Evolutionary conservation across 805 yeast genomes (phyloP).

Genomic region (Candida ficus): DNA sequence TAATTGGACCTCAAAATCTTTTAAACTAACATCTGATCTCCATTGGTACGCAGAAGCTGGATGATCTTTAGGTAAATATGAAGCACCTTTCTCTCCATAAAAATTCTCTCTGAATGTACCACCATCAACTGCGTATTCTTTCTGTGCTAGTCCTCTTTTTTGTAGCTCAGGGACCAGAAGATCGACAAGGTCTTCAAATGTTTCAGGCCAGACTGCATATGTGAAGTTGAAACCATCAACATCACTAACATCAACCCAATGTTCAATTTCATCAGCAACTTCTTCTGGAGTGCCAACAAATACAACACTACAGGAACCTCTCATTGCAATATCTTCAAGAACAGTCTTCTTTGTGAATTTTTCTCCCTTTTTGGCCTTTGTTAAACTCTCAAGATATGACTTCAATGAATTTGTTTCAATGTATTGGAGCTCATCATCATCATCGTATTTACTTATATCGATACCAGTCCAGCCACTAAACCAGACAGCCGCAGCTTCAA

Average conservation of each 20-base stretch:
- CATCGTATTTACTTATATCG: slow-evolving; percentile 36
- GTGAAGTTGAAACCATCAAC: slow-evolving; percentile 40
- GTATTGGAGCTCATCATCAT: too few species aligned
- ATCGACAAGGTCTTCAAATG: slow-evolving; percentile 35
- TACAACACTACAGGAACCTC: not conserved
- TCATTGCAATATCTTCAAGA: too few species aligned
- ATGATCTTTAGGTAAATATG: too few species aligned
- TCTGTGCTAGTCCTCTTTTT: slow-evolving; percentile 32
- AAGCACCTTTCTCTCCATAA: too few species aligned
- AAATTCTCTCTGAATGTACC: slow-evolving; percentile 34
- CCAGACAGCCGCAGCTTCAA: slow-evolving; percentile 36
- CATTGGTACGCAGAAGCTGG: too few species aligned
- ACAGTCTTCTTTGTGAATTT: not conserved
- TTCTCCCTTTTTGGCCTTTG: not conserved
- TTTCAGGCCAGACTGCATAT: slow-evolving; percentile 33
- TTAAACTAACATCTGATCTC: too few species aligned
- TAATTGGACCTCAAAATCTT: too few species aligned
- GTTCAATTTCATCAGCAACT: slow-evolving; percentile 37
- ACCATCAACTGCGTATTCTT: slow-evolving; percentile 24
- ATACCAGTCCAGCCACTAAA: slow-evolving; percentile 40
- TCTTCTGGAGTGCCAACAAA: slow-evolving; percentile 31
- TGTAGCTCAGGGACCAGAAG: slow-evolving; percentile 33
- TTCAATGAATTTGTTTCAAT: too few species aligned
- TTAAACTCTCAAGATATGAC: too few species aligned
- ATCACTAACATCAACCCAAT: slow-evolving; percentile 33